These are phyloP conservation scores for Hypocrella siamensis DNA, from an alignment of 2,329 filamentous ascomycete species.

Conservation along the genomic window DNA sequence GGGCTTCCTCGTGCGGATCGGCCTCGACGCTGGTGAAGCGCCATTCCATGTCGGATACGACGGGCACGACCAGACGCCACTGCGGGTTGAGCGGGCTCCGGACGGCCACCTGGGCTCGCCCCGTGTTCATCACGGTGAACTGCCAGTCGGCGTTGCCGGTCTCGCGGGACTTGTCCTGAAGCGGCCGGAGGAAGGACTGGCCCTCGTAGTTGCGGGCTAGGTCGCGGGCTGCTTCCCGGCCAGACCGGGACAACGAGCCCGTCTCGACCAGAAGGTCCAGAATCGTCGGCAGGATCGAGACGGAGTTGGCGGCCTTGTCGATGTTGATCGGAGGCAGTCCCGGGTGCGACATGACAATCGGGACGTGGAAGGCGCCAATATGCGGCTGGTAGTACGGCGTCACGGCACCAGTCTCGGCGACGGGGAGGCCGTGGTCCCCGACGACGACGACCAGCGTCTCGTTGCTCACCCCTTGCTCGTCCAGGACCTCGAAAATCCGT, in stretches of 20 bases:
- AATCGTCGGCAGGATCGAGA: conserved; percentile 18
- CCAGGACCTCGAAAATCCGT: conserved; percentile 14
- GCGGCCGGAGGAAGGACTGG: conserved; percentile 17
- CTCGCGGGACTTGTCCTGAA: conserved; percentile 7
- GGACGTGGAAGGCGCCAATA: conserved; percentile 18
- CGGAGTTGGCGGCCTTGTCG: conserved; percentile 14
- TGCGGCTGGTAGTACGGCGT: conserved; percentile 18
- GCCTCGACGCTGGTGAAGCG: conserved; percentile 13
- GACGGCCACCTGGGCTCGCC: conserved; percentile 9
- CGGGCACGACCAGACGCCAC: conserved; percentile 10
- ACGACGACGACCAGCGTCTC: conserved; percentile 16
- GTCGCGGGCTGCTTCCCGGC: conserved; percentile 11
- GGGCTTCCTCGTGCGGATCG: conserved; percentile 14
- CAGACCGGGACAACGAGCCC: conserved; percentile 13
- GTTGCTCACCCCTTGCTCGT: conserved; percentile 14
- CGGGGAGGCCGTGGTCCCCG: conserved; percentile 17
- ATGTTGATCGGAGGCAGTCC: conserved; percentile 16
- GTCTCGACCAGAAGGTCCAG: conserved; percentile 18
- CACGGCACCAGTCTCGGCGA: conserved; percentile 15
- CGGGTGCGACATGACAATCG: conserved; percentile 17
- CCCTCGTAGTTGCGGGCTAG: conserved; percentile 19
- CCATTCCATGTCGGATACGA: conserved; percentile 14
- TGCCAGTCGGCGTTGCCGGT: conserved; percentile 11
- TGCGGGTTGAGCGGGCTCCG: conserved; percentile 8
- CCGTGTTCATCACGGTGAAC: conserved; percentile 11